These are phyloP conservation scores for Penicillium atrosanguineum DNA, from an alignment of 495 filamentous ascomycete species.

Conservation along the genomic window DNA sequence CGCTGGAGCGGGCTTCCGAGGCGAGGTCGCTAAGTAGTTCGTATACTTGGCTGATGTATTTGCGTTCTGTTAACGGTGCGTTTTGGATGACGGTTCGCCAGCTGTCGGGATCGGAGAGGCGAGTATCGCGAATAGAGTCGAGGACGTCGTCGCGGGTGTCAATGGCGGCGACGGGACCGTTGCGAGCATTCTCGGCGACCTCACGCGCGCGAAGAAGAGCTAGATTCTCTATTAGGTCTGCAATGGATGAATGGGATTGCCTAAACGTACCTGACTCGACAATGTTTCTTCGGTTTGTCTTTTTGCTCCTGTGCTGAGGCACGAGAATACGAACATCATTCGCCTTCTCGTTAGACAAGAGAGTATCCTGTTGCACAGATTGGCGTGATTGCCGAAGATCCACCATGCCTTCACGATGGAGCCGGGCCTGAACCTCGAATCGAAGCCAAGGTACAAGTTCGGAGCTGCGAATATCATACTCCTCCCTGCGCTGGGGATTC, in stretches of 20 bases:
- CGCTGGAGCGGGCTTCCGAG: conserved; percentile 42
- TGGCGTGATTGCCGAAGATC: conserved; percentile 48
- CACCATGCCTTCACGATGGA: conserved; percentile 55
- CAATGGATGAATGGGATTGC: neutral
- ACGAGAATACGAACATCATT: conserved; percentile 82
- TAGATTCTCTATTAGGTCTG: conserved; percentile 13
- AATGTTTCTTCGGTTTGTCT: conserved; percentile 80
- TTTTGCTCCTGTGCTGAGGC: conserved; percentile 80
- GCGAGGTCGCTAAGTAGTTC: conserved; percentile 66
- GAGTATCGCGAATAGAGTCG: conserved; percentile 70
- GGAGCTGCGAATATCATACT: conserved; percentile 69
- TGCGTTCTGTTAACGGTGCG: conserved; percentile 71
- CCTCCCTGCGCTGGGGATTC: conserved; percentile 72
- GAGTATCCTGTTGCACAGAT: conserved; percentile 40
- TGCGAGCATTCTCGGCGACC: conserved; percentile 61
- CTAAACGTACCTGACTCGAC: conserved; percentile 63
- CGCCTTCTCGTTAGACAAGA: conserved; percentile 44
- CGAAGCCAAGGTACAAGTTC: conserved; percentile 82
- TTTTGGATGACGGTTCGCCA: conserved; percentile 83
- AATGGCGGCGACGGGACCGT: conserved; percentile 80
- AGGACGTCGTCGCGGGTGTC: conserved; percentile 87
- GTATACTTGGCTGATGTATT: conserved; percentile 84
- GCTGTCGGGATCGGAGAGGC: conserved; percentile 76
- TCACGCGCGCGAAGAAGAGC: conserved; percentile 63
- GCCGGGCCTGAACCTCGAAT: conserved; percentile 76